A percentile compares a stretch with the other conserved stretches of the same genome.
These are phyloP conservation scores for Blastobotrys muscicola DNA, from an alignment of 805 yeast genomes.

Conservation along the genomic window DNA sequence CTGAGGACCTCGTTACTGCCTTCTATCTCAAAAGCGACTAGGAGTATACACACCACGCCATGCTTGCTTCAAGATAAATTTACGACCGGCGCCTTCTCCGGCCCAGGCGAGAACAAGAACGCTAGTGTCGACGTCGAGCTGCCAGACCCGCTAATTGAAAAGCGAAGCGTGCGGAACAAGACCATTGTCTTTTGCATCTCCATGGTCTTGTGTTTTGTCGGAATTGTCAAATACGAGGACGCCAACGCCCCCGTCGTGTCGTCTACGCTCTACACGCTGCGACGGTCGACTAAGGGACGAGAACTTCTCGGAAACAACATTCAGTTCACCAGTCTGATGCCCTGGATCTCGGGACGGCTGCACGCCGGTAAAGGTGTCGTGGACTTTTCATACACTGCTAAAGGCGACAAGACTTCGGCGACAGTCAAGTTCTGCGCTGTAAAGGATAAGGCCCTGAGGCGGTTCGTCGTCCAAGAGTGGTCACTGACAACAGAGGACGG, in stretches of 20 bases:
- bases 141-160: conserved; percentile 46
- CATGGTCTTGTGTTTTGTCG: conserved; percentile 46
- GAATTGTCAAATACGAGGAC: conserved; percentile 89
- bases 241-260: conserved; percentile 81
- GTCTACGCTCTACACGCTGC: conserved; percentile 74
- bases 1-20: too few species aligned
- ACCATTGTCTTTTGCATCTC: conserved; percentile 46
- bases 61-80: too few species aligned
- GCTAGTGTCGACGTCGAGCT: conserved; percentile 68
- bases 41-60: too few species aligned
- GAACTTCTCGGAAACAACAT: conserved; percentile 65
- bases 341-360: conserved; percentile 83
- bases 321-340: conserved; percentile 61
- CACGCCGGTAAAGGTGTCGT: conserved; percentile 78
- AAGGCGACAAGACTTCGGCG: conserved; percentile 51
- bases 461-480: conserved; percentile 57
- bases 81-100: too few species aligned
- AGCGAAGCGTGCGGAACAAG: conserved; percentile 41
- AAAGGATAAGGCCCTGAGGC: conserved; percentile 48
- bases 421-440: conserved; percentile 59
- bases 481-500: conserved; percentile 42
- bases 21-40: too few species aligned
- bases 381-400: conserved; percentile 59
- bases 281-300: conserved; percentile 61
- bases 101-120: conserved; percentile 25